A percentile compares a stretch with the other conserved stretches of the same genome.
Evolutionary conservation across 306 rosid species (phyloP).

Genomic region (Casuarina cunninghamiana): DNA sequence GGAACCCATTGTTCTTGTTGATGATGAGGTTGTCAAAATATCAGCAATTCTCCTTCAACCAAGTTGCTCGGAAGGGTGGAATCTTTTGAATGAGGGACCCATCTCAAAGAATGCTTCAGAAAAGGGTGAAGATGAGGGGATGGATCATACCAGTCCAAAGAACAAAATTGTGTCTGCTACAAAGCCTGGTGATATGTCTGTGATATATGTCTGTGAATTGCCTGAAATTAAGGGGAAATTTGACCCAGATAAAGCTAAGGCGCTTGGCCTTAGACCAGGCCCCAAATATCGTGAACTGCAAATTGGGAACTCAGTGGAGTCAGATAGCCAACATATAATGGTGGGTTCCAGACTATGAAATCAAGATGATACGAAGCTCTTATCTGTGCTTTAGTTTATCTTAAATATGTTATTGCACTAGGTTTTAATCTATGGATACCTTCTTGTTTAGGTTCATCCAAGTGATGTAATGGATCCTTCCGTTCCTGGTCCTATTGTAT

Average conservation of each 20-base stretch:
- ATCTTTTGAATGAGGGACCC: conserved; percentile 11
- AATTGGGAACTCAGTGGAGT: conserved; percentile 77
- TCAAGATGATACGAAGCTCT: conserved; percentile 12
- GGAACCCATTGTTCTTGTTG: conserved; percentile 71
- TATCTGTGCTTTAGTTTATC: conserved; percentile 22
- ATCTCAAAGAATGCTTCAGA: conserved; percentile 18
- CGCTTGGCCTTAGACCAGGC: conserved; percentile 78
- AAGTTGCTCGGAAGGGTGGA: conserved; percentile 28
- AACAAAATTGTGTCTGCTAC: conserved; percentile 25
- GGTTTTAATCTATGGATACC: conserved; percentile 16
- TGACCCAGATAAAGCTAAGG: conserved; percentile 70
- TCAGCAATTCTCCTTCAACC: conserved; percentile 74
- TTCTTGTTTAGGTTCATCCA: conserved; percentile 69
- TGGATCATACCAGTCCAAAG: conserved; percentile 34
- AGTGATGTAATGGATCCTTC: conserved; percentile 92
- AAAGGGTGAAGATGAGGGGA: conserved; percentile 30
- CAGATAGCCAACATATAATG: conserved; percentile 68
- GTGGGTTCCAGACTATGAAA: conserved; percentile 43
- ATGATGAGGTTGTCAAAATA: conserved; percentile 89
- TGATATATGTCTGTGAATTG: conserved; percentile 79
- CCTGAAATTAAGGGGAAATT: conserved; percentile 90
- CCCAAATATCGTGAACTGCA: conserved; percentile 78
- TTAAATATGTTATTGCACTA: conserved; percentile 23
- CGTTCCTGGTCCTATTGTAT: conserved; percentile 87
- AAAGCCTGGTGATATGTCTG: conserved; percentile 91